These are phyloP conservation scores for Choricystis sp. DNA, from an alignment of 139 green algal species.

Conservation along the genomic window DNA sequence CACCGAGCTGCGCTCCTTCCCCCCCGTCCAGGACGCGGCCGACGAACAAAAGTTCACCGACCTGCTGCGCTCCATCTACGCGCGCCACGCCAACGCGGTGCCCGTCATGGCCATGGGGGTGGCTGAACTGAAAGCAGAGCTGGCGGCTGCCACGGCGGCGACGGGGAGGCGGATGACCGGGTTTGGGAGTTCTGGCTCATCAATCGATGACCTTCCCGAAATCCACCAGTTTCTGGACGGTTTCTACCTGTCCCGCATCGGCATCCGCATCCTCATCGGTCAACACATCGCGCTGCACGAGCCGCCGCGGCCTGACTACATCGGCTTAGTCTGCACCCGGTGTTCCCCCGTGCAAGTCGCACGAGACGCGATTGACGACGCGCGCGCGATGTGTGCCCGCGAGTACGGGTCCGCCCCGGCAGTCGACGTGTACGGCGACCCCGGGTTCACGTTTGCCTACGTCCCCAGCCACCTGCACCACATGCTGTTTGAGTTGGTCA, in stretches of 20 bases:
- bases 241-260: conserved; percentile 95
- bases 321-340: conserved; percentile 82
- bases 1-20: conserved; percentile 71
- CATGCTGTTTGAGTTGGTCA: conserved; percentile 89
- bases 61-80: conserved; percentile 58
- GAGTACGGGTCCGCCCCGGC: conserved; percentile 75
- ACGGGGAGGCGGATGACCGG: neutral
- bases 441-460: conserved; percentile 84
- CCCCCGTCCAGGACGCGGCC: conserved; percentile 28
- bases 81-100: conserved; percentile 80
- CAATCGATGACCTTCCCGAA: conserved; percentile 76
- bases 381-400: conserved; percentile 77
- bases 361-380: conserved; percentile 82
- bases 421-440: conserved; percentile 78
- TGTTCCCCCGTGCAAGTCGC: conserved; percentile 56
- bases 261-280: conserved; percentile 95
- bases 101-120: conserved; percentile 91
- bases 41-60: conserved; percentile 86
- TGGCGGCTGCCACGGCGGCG: conserved; percentile 16
- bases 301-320: conserved; percentile 44
- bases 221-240: conserved; percentile 96
- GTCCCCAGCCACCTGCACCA: conserved; percentile 94
- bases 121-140: conserved; percentile 69
- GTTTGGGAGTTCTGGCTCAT: neutral
- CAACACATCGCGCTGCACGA: conserved; percentile 91